phyloP scores from a whole-genome alignment of 2,329 filamentous ascomycete genomes.

The Colletotrichum liaoningense region DNA sequence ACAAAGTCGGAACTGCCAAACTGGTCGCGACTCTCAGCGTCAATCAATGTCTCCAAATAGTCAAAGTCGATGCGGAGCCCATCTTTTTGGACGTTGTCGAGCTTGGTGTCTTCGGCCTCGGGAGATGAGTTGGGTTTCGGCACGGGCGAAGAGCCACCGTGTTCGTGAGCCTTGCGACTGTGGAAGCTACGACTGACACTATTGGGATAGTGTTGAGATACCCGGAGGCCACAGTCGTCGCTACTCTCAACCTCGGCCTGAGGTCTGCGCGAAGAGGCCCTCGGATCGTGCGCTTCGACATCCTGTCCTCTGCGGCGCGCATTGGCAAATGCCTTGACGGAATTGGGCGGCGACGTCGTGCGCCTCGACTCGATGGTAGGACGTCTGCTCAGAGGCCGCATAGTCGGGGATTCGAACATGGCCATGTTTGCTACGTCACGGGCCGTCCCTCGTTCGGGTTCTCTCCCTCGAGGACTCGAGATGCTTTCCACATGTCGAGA shows the following conservation, averaged over 20 bases:
- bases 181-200: constrained; percentile 69
- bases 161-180: constrained; percentile 63
- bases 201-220: constrained; percentile 66
- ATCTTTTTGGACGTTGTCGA: constrained; percentile 68
- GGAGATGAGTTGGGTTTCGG: constrained; percentile 68
- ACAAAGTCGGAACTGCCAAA: constrained; percentile 49
- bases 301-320: constrained; percentile 86
- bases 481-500: background rate
- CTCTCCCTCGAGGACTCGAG: constrained; percentile 1
- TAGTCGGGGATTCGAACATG: background rate
- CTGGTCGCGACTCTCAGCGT: constrained; percentile 54
- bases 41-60: constrained; percentile 90
- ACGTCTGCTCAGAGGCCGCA: constrained; percentile 51
- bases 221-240: constrained; percentile 65
- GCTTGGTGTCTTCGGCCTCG: constrained; percentile 79
- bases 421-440: background rate
- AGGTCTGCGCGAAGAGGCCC: constrained; percentile 43
- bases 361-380: constrained; percentile 64
- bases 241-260: constrained; percentile 46
- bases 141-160: constrained; percentile 52
- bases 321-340: constrained; percentile 95
- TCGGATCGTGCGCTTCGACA: constrained; percentile 62
- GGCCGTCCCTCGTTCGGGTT: background rate
- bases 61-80: constrained; percentile 91
- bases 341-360: constrained; percentile 75